Evolutionary conservation across 805 yeast species (phyloP), one percentile per base, ranked within the genome.

Genomic region (Helenozyma rhizophorensis): DNA sequence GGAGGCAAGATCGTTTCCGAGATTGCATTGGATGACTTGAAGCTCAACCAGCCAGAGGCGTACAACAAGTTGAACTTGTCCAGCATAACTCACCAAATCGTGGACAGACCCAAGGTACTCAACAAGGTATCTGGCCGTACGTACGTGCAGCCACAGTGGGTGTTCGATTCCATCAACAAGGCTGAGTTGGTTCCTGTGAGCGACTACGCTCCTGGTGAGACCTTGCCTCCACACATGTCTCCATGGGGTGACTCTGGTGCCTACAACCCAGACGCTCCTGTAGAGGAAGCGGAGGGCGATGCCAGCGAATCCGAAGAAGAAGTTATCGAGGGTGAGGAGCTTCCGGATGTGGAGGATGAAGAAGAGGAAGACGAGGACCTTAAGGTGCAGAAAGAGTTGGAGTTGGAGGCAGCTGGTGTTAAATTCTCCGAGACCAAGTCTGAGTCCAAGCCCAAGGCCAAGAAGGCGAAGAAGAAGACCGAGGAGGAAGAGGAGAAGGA

Each of bases 171-270:
- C 52, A 66, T 93, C 40, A 93, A 93, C 67, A 82, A 83, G 62
- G 74, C 77, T 30, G 69, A 74, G 39, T 69, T 93, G 40, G 68
- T 83, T 39, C 77, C 93, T 13, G 96, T 86, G 14, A 79, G 81
- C 34, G 72, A 71, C 34, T 93, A 93, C 55, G 83, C 94, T 27
- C 96, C 96, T 4, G 98, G 98, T 36, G 97, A 90, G 64, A 68
- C 86, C 4, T 70, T 93, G 44, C 98, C 98, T 27, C 97, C 98
- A 23, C 98, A 93, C 62, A 70, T 93, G 52, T 85, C 96, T 32
- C 98, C 98, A 68, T 93, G 98, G 97, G 97, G 97, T 48, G 98
- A 93, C 65, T 75, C 89, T 29, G 87, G 83, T 49, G 82, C 80
- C 34, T 93, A 93, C 64, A 78, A 90, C 60, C 97, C 98, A 50